Evolutionary conservation across 305 asterid species (phyloP), one percentile per base, ranked within the genome.

Genomic region (Plantago rigida): DNA sequence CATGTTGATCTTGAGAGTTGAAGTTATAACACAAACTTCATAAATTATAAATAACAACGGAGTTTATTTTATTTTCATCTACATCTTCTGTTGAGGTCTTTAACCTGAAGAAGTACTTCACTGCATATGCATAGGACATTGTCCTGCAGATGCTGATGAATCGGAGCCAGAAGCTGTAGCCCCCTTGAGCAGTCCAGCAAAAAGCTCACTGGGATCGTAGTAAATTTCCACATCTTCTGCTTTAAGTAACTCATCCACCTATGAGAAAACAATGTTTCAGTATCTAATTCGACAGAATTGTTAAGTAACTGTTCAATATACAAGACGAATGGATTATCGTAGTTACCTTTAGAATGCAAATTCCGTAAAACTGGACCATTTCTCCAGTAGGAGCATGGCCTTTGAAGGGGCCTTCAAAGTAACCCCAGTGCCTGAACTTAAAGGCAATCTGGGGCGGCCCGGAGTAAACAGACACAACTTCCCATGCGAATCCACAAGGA

Each of bases 371-470:
- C 62, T 89, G 74, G 13, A 84, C 82, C 76, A 84, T 53, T 13
- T 87, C 80, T 29, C 91, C 84, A 0, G 95, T 84, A 8, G 94
- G 87, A 9, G 84, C 77, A 59, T 78, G 84, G 11, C 77, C 84
- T 59, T 87, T 82, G 73, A 84, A 87, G 10, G 87, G 88, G 0
- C 94, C 95, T 75, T 89, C 95, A 51, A 84, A 89, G 71, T 70
- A 89, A 41, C 95, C 97, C 97, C 97, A 89, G 36, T 89, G 97
- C 76, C 96, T 70, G 69, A 81, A 87, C 71, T 87, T 87, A 70
- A 76, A 85, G n/a, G 85, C 46, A 5, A 87, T 74, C 3, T 79
- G 51, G 0, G 96, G 96, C 3, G 96, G 96, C 0, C 86, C 94
- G 0, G 95, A 75, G 51, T 81, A 84, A 3, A 89, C 96, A 0